Percentiles rank a stretch among this genome's conserved stretches.
Evolutionary conservation across 306 rosid genomes (phyloP).

Genomic region (Prosopis cineraria): DNA sequence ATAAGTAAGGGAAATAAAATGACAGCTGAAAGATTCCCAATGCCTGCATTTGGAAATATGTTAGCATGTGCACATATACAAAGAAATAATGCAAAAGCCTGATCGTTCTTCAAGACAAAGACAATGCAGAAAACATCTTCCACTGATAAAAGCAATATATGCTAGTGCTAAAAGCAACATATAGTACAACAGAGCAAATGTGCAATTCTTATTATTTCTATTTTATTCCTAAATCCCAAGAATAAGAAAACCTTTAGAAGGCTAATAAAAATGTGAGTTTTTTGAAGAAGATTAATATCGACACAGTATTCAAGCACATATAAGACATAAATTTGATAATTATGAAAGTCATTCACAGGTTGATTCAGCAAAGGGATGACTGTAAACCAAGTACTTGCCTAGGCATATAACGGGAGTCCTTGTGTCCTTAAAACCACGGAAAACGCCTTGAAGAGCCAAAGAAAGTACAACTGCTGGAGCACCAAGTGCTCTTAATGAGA

Average conservation of each 20-base stretch:
- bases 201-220: constrained; percentile 14
- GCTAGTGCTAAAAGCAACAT: not conserved
- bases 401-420: constrained; percentile 87
- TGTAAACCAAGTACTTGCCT: constrained; percentile 58
- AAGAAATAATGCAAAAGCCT: constrained; percentile 2
- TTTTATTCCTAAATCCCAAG: constrained; percentile 11
- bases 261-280: constrained; percentile 9
- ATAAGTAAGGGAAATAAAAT: constrained; percentile 80
- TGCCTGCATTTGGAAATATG: constrained; percentile 62
- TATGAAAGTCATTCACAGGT: not conserved
- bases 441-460: constrained; percentile 96
- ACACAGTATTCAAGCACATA: constrained; percentile 26
- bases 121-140: constrained; percentile 10
- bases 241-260: constrained; percentile 27
- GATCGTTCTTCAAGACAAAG: constrained; percentile 27
- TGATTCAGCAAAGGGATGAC: constrained; percentile 12
- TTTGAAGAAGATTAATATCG: constrained; percentile 22
- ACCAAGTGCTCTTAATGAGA: constrained; percentile 82
- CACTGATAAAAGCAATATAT: not conserved
- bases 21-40: constrained; percentile 79
- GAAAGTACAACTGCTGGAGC: constrained; percentile 98
- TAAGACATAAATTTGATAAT: constrained; percentile 17
- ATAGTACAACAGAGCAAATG: not conserved
- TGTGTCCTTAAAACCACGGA: constrained; percentile 97
- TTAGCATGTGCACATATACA: constrained; percentile 30